phyloP scores from a whole-genome alignment of 164 flowering plant species.

The Cinnamomum micranthum region DNA sequence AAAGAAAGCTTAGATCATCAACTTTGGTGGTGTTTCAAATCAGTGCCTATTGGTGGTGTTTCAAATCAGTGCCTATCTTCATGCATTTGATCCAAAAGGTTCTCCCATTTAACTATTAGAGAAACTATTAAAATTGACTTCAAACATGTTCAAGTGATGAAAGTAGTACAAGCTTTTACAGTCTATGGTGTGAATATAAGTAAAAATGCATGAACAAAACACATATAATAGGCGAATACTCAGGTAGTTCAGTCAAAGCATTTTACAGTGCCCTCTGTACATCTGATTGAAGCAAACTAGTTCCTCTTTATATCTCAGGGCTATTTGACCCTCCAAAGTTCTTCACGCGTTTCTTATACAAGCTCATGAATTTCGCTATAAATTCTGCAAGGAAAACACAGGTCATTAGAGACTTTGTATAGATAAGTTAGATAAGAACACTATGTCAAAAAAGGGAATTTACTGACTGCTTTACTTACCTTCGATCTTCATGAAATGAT shows the following conservation, averaged over 20 bases:
- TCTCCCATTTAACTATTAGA: too few relatives aligned
- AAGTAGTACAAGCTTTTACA: too few relatives aligned
- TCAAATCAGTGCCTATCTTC: too few relatives aligned
- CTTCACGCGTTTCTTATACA: conserved; percentile 29
- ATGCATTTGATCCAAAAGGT: too few relatives aligned
- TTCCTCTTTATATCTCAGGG: not conserved
- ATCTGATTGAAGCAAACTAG: not conserved
- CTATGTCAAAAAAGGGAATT: not conserved
- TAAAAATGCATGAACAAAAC: too few relatives aligned
- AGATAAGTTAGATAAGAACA: not conserved
- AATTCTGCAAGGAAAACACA: conserved; percentile 38
- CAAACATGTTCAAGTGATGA: too few relatives aligned
- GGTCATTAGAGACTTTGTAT: not conserved
- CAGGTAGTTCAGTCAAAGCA: not conserved
- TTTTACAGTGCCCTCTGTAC: not conserved
- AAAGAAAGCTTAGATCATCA: too few relatives aligned
- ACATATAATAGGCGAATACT: too few relatives aligned
- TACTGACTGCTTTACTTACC: conserved; percentile 37
- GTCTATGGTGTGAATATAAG: too few relatives aligned
- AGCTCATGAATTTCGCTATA: conserved; percentile 71
- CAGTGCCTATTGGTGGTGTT: too few relatives aligned
- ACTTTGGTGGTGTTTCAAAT: too few relatives aligned
- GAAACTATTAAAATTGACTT: too few relatives aligned
- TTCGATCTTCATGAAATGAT: conserved; percentile 49
- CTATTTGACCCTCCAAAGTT: not conserved